Evolutionary conservation across 371 early-diverging fungal genomes (phyloP), one percentile per base, ranked within the genome.

Genomic region (Umbelopsis sp.): DNA sequence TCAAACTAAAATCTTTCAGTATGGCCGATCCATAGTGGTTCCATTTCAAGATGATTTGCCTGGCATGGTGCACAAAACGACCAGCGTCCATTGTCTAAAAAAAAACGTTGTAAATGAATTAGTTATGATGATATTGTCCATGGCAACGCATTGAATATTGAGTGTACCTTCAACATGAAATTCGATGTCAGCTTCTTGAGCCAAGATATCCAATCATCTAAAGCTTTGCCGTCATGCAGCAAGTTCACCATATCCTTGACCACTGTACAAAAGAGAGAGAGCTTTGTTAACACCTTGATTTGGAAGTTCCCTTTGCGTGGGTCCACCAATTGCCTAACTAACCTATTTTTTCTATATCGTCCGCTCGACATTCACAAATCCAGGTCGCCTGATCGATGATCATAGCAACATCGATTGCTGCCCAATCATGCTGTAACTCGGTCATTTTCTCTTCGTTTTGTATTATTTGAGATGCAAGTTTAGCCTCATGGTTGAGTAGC

Each of bases 11-110:
- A 38, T 85, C 86, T 6, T 80, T 79, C 71, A 86, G 70, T 37
- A 81, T 69, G 22, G 86, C 46, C 2, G 78, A 68, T 2, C 74
- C 69, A 50, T 82, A 86, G 22, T 77, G 79, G n/a, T 70, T 79
- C 89, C 89, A 88, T 52, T 85, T 84, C 38, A 85, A 66, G 4
- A 88, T 51, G 24, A 85, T 70, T 67, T 86, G 86, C n/a, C 80
- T 81, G 16, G 82, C 81, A 37, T 76, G 71, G 35, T 74, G 64
- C n/a, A 86, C 50, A 64, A 70, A 79, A 52, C 76, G 74, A 53
- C 65, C 72, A n/a, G 70, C 70, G 35, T 80, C 77, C 48, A 70
- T 63, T 37, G 44, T 44, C 37, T 51, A 25, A 22, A 22, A n/a
- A 1, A 29, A 29, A 1, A 29, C 4, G 5, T 53, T 4, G 4